Evolutionary conservation across 306 rosid species (phyloP).

Genomic region (Citrullus mucosospermus): DNA sequence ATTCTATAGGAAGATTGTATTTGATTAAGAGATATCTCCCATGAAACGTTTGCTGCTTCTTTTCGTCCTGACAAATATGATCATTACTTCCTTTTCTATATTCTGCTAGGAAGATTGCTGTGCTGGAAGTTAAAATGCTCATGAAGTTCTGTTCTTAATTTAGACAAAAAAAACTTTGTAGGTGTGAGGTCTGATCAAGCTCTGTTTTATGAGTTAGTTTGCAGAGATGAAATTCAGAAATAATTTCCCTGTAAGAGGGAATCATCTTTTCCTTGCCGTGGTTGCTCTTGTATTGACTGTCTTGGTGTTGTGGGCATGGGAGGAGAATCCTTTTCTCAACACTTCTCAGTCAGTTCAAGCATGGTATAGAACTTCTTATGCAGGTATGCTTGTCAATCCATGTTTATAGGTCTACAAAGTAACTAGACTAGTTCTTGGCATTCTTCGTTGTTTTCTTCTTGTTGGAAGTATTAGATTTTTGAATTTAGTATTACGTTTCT

Average conservation of each 20-base stretch:
- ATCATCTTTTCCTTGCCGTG: neutral
- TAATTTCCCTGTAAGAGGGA: neutral
- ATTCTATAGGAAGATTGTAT: neutral
- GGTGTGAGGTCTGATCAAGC: neutral
- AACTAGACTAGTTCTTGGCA: neutral
- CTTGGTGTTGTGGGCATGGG: constrained; percentile 4
- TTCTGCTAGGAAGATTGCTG: neutral
- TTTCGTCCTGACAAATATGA: neutral
- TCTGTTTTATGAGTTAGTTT: neutral
- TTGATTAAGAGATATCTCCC: neutral
- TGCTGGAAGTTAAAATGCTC: neutral
- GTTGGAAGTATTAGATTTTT: neutral
- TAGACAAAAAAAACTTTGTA: neutral
- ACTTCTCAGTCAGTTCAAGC: constrained; percentile 6
- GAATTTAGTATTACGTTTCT: neutral
- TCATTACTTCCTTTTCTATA: neutral
- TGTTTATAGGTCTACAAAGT: neutral
- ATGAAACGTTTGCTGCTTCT: neutral
- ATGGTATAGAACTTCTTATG: constrained; percentile 1
- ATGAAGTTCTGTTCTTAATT: neutral
- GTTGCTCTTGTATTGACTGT: neutral
- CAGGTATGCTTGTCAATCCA: constrained; percentile 5
- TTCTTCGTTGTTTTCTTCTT: neutral
- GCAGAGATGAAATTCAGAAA: constrained; percentile 7
- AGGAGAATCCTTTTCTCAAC: constrained; percentile 1